A percentile compares a stretch with the other conserved stretches of the same genome.
Evolutionary conservation across 257 asterid species (phyloP).

Genomic region (Solanum arcanum): DNA sequence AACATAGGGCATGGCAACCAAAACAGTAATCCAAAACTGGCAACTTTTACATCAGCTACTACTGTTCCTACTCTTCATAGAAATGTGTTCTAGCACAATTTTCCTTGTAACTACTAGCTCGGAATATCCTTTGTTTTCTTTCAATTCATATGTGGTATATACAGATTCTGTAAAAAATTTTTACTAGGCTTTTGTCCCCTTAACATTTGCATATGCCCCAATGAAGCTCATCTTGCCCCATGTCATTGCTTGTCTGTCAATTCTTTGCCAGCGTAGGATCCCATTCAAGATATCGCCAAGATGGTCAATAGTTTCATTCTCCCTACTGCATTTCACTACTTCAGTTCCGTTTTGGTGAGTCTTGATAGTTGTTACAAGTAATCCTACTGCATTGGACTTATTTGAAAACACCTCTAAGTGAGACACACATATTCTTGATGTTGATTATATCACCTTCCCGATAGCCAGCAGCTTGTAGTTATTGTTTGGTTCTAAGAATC

Average conservation of each 20-base stretch:
- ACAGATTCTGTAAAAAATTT: not conserved
- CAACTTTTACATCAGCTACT: not conserved
- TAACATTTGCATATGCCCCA: not conserved
- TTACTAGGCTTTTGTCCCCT: not conserved
- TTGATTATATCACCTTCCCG: not conserved
- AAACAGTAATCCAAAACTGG: not conserved
- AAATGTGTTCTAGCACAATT: not conserved
- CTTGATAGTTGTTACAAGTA: not conserved
- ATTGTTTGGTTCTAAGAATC: not conserved
- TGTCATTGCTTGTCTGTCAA: not conserved
- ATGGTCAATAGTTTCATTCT: not conserved
- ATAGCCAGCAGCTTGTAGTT: not conserved
- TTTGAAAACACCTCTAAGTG: not conserved
- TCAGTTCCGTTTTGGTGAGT: not conserved
- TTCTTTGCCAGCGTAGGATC: not conserved
- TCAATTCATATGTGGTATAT: not conserved
- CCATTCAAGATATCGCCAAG: not conserved
- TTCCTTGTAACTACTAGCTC: not conserved
- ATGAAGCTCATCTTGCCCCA: not conserved
- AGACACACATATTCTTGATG: not conserved
- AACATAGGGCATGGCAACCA: not conserved
- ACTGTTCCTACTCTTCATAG: not conserved
- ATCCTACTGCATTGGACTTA: not conserved
- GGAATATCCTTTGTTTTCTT: not conserved
- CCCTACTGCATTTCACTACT: not conserved